Evolutionary conservation across 2,329 filamentous ascomycete genomes (phyloP).

Genomic region (Diaporthe sp.): DNA sequence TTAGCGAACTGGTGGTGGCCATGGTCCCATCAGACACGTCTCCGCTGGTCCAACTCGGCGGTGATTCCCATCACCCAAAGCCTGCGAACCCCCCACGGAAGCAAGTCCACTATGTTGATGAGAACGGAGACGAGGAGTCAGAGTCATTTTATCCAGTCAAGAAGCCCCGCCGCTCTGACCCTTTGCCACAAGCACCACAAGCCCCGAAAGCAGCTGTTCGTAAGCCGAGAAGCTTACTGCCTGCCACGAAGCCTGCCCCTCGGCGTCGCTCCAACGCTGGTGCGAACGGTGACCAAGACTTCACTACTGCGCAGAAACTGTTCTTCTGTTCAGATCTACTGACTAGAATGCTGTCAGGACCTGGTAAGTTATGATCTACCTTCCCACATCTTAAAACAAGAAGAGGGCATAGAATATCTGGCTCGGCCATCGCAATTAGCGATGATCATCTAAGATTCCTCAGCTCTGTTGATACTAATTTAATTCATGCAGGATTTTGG

Average conservation of each 20-base stretch:
- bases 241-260: conserved; percentile 47
- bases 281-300: conserved; percentile 49
- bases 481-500: conserved; percentile 68
- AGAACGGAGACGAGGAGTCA: conserved; percentile 58
- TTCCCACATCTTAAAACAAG: neutral
- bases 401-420: neutral
- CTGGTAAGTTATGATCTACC: conserved; percentile 58
- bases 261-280: conserved; percentile 50
- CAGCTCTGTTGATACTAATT: conserved; percentile 14
- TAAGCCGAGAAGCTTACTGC: conserved; percentile 30
- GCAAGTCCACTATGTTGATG: conserved; percentile 65
- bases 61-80: conserved; percentile 43
- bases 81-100: conserved; percentile 52
- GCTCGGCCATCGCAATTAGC: no score
- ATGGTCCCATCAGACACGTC: conserved; percentile 69
- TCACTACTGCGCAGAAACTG: conserved; percentile 61
- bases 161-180: conserved; percentile 60
- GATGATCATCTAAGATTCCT: neutral
- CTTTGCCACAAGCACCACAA: conserved; percentile 44
- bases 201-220: conserved; percentile 41
- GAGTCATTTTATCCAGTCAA: conserved; percentile 51
- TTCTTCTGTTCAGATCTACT: conserved; percentile 72
- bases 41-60: conserved; percentile 51
- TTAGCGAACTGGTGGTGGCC: conserved; percentile 73
- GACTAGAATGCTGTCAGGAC: conserved; percentile 72